Percentiles rank a stretch among this genome's conserved stretches.
phyloP scores from a whole-genome alignment of 495 filamentous ascomycete species.

The Aspergillus sclerotiicarbonarius region DNA sequence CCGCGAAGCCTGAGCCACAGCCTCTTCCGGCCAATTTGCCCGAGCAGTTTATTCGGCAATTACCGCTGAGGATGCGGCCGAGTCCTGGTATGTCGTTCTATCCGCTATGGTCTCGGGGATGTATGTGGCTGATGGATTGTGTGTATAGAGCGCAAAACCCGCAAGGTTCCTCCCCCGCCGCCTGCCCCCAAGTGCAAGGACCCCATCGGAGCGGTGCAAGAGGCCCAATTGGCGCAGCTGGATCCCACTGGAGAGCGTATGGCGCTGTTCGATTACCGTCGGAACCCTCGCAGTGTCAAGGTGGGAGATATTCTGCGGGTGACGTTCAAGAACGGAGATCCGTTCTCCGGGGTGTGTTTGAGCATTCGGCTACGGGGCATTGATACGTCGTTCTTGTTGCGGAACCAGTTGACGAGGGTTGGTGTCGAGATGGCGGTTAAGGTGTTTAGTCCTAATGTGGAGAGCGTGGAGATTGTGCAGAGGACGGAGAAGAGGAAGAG shows the following conservation, averaged over 20 bases:
- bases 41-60: constrained; percentile 40
- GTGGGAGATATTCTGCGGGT: constrained; percentile 90
- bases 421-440: constrained; percentile 99
- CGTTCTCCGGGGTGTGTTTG: constrained; percentile 84
- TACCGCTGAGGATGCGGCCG: constrained; percentile 39
- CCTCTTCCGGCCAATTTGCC: constrained; percentile 44
- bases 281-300: constrained; percentile 69
- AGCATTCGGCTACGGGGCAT: constrained; percentile 80
- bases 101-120: background rate
- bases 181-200: constrained; percentile 51
- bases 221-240: constrained; percentile 64
- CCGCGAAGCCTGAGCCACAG: constrained; percentile 33
- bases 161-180: constrained; percentile 55
- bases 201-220: constrained; percentile 60
- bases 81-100: constrained; percentile 29
- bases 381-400: constrained; percentile 80
- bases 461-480: constrained; percentile 92
- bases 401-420: constrained; percentile 76
- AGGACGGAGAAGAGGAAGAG: constrained; percentile 77
- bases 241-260: constrained; percentile 82
- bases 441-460: constrained; percentile 82
- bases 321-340: constrained; percentile 76
- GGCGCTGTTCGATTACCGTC: constrained; percentile 70
- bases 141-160: constrained; percentile 37
- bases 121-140: no score